Base-by-base conservation (phyloP, 1,284 basidiomycete genomes). In the Meira miltonrushii region DNA sequence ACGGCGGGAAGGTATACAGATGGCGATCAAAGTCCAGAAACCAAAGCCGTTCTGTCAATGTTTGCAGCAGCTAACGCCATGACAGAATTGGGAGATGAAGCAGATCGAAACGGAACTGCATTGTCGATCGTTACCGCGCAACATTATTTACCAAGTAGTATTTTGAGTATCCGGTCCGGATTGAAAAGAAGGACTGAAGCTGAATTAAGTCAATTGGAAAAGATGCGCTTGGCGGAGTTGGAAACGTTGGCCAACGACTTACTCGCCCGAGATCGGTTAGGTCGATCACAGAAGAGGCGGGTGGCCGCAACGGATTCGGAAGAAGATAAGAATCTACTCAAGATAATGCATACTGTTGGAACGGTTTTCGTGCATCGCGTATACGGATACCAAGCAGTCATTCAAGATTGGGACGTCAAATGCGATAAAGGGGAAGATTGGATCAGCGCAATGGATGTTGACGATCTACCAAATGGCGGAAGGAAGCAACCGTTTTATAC, bases 361-460 rank as follows among this genome's bases (percentile, higher is more conserved):
- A 70, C 68, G 2, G 37, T 71, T 12, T 71, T 71, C 47, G 55
- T 57, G 9, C 69, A 71, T 41, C 60, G 68, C 5, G 65, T 57
- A n/a, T 70, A 64, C 21, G 59, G 63, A n/a, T 71, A 71, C 37
- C 52, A 41, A 0, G 69, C 65, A 19, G 53, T 51, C 17, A 62
- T 67, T 17, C 52, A 65, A 0, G 59, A 61, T 7, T 71, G 69
- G 69, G 63, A 66, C n/a, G 50, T 59, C 4, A 40, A 58, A 39
- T 71, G 69, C 39, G 54, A 55, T 10, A 65, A 65, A 1, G 56
- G 64, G 2, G 63, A 69, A 19, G 58, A 66, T 25, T 71, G 69
- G 69, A 69, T 69, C 43, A 39, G 56, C 41, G 59, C 59, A 43
- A 71, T 71, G 69, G 67, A 66, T 25, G 66, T 70, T 0, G 65